phyloP scores from a whole-genome alignment of 2,329 filamentous ascomycete species.

The Neonectria sp. region DNA sequence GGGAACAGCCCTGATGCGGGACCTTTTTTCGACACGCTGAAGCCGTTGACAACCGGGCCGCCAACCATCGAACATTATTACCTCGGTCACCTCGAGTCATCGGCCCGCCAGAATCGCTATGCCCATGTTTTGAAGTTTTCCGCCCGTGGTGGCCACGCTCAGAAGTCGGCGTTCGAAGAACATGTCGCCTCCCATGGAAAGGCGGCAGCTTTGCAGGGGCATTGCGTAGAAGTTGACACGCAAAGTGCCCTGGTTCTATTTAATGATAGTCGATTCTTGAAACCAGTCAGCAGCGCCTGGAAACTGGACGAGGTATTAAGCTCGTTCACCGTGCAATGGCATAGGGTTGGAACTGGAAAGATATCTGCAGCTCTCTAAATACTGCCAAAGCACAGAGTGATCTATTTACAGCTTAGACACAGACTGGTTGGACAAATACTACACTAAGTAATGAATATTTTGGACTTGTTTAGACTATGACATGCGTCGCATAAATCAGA shows the following conservation, averaged over 20 bases:
- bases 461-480: neutral
- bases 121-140: conserved; percentile 11
- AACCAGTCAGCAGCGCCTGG: neutral
- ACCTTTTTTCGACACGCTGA: conserved; percentile 11
- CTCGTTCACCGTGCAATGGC: conserved; percentile 1
- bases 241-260: neutral
- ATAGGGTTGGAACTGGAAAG: conserved; percentile 5
- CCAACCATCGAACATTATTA: conserved; percentile 14
- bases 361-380: conserved; percentile 2
- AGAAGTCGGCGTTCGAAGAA: neutral
- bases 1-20: conserved; percentile 8
- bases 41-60: conserved; percentile 1
- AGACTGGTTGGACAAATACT: neutral
- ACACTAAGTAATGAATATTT: too few relatives aligned
- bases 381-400: neutral
- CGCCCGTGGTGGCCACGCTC: neutral
- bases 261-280: neutral
- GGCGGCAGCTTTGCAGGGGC: neutral
- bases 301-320: neutral
- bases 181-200: neutral
- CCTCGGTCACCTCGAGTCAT: neutral
- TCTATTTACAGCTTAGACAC: neutral
- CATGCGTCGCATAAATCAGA: too few relatives aligned
- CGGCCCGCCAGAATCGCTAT: neutral
- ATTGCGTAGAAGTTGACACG: too few relatives aligned